phyloP scores from a whole-genome alignment of 805 yeast species.

The Saccharomycopsis amapae region DNA sequence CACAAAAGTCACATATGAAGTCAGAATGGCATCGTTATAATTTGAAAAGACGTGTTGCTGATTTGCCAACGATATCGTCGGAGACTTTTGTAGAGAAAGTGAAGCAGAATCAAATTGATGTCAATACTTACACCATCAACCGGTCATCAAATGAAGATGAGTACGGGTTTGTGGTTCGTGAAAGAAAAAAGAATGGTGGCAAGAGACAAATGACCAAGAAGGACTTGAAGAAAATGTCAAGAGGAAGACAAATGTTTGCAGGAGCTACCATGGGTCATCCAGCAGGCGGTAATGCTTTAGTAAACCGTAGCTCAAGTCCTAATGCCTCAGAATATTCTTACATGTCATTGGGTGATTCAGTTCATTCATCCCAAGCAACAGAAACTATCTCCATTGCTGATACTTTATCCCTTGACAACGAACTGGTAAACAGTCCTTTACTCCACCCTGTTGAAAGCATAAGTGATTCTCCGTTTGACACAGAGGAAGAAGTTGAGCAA shows the following conservation, averaged over 20 bases:
- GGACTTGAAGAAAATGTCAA: constrained; percentile 25
- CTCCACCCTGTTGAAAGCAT: neutral
- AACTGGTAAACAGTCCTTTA: neutral
- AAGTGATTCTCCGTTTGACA: neutral
- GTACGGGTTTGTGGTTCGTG: constrained; percentile 41
- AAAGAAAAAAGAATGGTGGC: constrained; percentile 27
- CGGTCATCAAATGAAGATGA: constrained; percentile 38
- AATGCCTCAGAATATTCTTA: constrained; percentile 48
- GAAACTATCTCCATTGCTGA: constrained; percentile 19
- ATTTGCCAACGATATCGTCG: constrained; percentile 64
- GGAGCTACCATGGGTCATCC: neutral
- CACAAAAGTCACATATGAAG: constrained; percentile 90
- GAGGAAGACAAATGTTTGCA: neutral
- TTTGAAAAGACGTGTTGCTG: constrained; percentile 86
- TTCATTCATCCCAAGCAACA: constrained; percentile 7
- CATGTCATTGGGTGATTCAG: constrained; percentile 45
- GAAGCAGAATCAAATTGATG: constrained; percentile 10
- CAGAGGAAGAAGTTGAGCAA: constrained; percentile 7
- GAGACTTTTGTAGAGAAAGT: constrained; percentile 56
- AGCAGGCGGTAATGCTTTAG: neutral
- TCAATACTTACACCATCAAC: neutral
- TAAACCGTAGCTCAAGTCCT: constrained; percentile 40
- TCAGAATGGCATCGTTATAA: constrained; percentile 98
- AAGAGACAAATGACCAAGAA: constrained; percentile 35
- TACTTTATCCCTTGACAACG: neutral